Evolutionary conservation across 1,284 basidiomycete species (phyloP).

Genomic region (Rhodotorula mucilaginosa): DNA sequence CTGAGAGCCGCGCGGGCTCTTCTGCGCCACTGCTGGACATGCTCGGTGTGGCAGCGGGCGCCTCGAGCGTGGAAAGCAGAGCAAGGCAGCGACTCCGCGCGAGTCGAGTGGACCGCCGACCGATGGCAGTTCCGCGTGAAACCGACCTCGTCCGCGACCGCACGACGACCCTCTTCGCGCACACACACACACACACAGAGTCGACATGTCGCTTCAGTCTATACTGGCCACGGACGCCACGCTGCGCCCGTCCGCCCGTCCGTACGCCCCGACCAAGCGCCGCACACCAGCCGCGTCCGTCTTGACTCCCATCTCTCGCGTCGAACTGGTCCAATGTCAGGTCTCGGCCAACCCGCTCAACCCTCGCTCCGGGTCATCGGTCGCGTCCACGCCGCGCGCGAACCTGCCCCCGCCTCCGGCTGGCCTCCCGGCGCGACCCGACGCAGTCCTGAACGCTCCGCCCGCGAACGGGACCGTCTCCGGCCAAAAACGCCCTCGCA

Average conservation of each 20-base stretch:
- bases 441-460: background rate
- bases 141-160: too few species aligned
- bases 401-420: background rate
- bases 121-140: background rate
- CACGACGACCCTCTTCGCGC: too few species aligned
- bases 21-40: conserved; percentile 5
- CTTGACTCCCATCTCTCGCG: conserved; percentile 32
- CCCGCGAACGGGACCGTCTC: background rate
- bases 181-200: too few species aligned
- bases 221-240: conserved; percentile 11
- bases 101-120: background rate
- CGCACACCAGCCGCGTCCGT: conserved; percentile 27
- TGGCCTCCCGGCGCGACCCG: conserved; percentile 14
- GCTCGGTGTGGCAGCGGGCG: background rate
- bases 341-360: conserved; percentile 22
- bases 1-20: background rate
- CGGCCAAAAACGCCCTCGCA: background rate
- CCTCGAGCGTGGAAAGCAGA: too few species aligned
- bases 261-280: conserved; percentile 30
- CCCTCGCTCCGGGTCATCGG: background rate
- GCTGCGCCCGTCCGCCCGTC: background rate
- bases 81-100: background rate
- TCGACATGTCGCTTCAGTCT: conserved; percentile 15
- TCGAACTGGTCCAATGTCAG: conserved; percentile 34
- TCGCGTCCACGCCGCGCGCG: background rate